Percentiles rank a stretch among this genome's conserved stretches.
These are phyloP conservation scores for Kuraishia hungarica DNA, from an alignment of 805 yeast genomes.

Conservation along the genomic window DNA sequence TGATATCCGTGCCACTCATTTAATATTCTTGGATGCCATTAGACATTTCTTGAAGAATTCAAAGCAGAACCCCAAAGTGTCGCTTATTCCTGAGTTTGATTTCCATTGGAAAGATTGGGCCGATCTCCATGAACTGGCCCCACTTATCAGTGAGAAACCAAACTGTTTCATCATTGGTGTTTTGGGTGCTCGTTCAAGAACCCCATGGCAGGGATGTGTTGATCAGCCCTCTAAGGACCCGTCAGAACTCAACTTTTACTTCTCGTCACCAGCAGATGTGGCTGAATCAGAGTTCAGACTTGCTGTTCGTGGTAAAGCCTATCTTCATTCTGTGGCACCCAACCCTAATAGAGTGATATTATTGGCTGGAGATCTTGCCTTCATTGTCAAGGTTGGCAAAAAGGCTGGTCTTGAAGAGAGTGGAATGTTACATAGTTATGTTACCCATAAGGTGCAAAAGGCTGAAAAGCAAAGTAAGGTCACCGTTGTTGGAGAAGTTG, in stretches of 20 bases:
- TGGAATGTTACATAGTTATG: slow-evolving; percentile 25
- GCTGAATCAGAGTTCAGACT: slow-evolving; percentile 29
- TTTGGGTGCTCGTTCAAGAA: slow-evolving; percentile 28
- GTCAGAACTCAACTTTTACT: slow-evolving; percentile 15
- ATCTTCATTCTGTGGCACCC: slow-evolving; percentile 32
- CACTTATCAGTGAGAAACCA: slow-evolving; percentile 28
- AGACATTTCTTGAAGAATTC: slow-evolving; percentile 18
- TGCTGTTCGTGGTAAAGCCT: slow-evolving; percentile 30
- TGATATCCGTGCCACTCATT: slow-evolving; percentile 25
- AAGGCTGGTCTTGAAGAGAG: slow-evolving; percentile 21
- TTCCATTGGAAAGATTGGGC: slow-evolving; percentile 54
- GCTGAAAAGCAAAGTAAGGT: slow-evolving; percentile 2
- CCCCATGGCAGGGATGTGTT: slow-evolving; percentile 32
- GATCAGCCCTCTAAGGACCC: slow-evolving; percentile 16
- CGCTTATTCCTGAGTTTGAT: slow-evolving; percentile 23
- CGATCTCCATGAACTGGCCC: slow-evolving; percentile 34
- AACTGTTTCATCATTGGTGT: slow-evolving; percentile 37
- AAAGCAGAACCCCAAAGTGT: slow-evolving; percentile 15
- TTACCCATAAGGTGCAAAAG: slow-evolving; percentile 18
- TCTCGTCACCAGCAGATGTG: slow-evolving; percentile 17
- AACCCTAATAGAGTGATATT: slow-evolving; percentile 35
- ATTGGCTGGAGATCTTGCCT: slow-evolving; percentile 30
- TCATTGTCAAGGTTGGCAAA: slow-evolving; percentile 25
- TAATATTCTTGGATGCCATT: slow-evolving; percentile 24
- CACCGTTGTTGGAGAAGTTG: neutral